A percentile compares a stretch with the other conserved stretches of the same genome.
phyloP scores from a whole-genome alignment of 768 basidiomycete genomes.

The Boletus eberwhitei region DNA sequence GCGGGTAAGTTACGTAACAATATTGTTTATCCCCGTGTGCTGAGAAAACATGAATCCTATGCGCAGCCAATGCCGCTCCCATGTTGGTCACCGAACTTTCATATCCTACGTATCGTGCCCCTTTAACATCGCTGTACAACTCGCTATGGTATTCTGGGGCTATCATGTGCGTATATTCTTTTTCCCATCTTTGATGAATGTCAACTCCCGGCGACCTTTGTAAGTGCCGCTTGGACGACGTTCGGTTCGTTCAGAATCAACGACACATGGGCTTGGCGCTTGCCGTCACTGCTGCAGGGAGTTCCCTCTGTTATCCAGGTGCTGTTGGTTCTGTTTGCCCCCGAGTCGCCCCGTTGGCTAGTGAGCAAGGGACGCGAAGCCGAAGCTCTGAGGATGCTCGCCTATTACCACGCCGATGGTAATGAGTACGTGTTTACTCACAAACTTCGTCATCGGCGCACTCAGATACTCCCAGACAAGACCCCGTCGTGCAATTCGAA shows the following conservation, averaged over 20 bases:
- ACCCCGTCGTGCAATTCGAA: slow-evolving; percentile 70
- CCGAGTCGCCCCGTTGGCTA: slow-evolving; percentile 84
- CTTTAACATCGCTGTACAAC: slow-evolving; percentile 75
- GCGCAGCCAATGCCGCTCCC: slow-evolving; percentile 65
- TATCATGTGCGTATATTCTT: slow-evolving; percentile 50
- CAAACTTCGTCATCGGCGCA: background rate
- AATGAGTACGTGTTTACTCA: slow-evolving; percentile 42
- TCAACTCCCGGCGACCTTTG: background rate
- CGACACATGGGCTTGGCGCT: slow-evolving; percentile 76
- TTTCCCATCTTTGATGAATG: background rate
- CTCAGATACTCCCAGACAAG: slow-evolving; percentile 36
- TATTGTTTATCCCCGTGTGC: background rate
- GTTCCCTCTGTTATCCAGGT: slow-evolving; percentile 69
- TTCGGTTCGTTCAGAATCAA: slow-evolving; percentile 74
- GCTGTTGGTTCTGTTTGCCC: slow-evolving; percentile 59
- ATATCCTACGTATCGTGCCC: slow-evolving; percentile 78
- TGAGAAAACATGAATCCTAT: background rate
- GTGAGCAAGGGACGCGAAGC: slow-evolving; percentile 69
- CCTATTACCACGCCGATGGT: slow-evolving; percentile 81
- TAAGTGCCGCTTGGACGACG: slow-evolving; percentile 74
- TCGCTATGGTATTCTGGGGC: slow-evolving; percentile 87
- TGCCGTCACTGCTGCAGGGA: slow-evolving; percentile 72
- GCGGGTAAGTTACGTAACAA: slow-evolving; percentile 40
- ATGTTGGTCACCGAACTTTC: slow-evolving; percentile 81
- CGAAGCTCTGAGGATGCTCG: slow-evolving; percentile 64